These are phyloP conservation scores for Alternaria dauci DNA, from an alignment of 2,329 filamentous ascomycete species.

Conservation along the genomic window DNA sequence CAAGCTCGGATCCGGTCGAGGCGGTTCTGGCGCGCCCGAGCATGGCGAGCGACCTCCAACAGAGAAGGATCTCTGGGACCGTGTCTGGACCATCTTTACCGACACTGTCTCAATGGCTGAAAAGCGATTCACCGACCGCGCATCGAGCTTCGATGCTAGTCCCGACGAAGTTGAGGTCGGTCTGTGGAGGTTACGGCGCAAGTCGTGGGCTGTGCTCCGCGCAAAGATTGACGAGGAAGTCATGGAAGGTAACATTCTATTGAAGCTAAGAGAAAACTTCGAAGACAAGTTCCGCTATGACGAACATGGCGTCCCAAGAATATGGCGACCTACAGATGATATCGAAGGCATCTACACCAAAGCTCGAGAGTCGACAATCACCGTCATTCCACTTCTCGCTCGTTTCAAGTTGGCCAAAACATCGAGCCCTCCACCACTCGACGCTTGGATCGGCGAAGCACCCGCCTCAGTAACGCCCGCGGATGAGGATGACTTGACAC, in stretches of 20 bases:
- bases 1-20: conserved; percentile 87
- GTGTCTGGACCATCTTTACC: conserved; percentile 88
- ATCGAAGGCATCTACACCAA: conserved; percentile 95
- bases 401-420: conserved; percentile 81
- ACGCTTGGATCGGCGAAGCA: conserved; percentile 80
- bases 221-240: conserved; percentile 96
- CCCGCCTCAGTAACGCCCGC: conserved; percentile 77
- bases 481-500: conserved; percentile 87
- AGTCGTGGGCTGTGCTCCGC: conserved; percentile 90
- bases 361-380: conserved; percentile 89
- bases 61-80: conserved; percentile 94
- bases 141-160: conserved; percentile 92
- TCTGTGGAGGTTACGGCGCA: conserved; percentile 88
- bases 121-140: conserved; percentile 82
- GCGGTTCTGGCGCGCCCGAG: conserved; percentile 81
- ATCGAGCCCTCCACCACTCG: conserved; percentile 79
- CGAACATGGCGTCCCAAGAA: conserved; percentile 89
- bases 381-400: conserved; percentile 86
- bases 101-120: conserved; percentile 86
- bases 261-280: conserved; percentile 97
- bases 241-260: conserved; percentile 93
- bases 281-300: conserved; percentile 99
- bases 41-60: conserved; percentile 72
- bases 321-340: conserved; percentile 96
- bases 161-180: conserved; percentile 91